A percentile compares a stretch with the other conserved stretches of the same genome.
Evolutionary conservation across 768 basidiomycete genomes (phyloP).

Genomic region (Paxillus involutus): DNA sequence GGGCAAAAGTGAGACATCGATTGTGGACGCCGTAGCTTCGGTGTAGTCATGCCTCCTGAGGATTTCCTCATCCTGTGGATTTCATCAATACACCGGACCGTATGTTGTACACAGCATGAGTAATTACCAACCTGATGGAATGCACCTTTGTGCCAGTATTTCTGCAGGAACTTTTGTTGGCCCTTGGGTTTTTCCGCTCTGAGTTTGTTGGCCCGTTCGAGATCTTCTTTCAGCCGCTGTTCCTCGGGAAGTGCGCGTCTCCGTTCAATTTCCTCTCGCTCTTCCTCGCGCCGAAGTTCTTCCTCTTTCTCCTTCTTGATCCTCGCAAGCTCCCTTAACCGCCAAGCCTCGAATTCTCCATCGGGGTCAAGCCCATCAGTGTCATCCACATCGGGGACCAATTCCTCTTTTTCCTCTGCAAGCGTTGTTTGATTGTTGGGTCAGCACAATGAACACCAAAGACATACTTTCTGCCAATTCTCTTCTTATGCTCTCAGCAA

Average conservation of each 20-base stretch:
- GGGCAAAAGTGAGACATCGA: slow-evolving; percentile 87
- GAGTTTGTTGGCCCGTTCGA: slow-evolving; percentile 79
- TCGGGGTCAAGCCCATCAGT: slow-evolving; percentile 89
- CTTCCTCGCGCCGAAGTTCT: slow-evolving; percentile 74
- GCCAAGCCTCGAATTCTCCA: slow-evolving; percentile 94
- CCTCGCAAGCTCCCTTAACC: slow-evolving; percentile 87
- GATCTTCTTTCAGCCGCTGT: slow-evolving; percentile 87
- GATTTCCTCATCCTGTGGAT: slow-evolving; percentile 79
- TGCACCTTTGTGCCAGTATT: slow-evolving; percentile 99
- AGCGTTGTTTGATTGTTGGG: slow-evolving; percentile 1
- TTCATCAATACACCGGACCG: slow-evolving; percentile 12
- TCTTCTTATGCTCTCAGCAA: slow-evolving; percentile 89
- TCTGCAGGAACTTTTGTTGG: slow-evolving; percentile 90
- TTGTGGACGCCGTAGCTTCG: slow-evolving; percentile 82
- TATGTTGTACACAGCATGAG: background rate
- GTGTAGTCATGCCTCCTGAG: slow-evolving; percentile 83
- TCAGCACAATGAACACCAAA: background rate
- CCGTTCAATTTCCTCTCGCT: slow-evolving; percentile 89
- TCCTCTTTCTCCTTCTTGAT: slow-evolving; percentile 95
- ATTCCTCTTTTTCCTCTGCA: slow-evolving; percentile 85
- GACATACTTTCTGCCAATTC: slow-evolving; percentile 88
- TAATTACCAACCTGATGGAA: slow-evolving; percentile 80
- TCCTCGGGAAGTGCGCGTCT: slow-evolving; percentile 92
- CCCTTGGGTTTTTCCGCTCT: slow-evolving; percentile 90
- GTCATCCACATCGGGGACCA: slow-evolving; percentile 89